Base-by-base conservation (phyloP, 768 basidiomycete genomes). In the Boletus barrowsii region DNA sequence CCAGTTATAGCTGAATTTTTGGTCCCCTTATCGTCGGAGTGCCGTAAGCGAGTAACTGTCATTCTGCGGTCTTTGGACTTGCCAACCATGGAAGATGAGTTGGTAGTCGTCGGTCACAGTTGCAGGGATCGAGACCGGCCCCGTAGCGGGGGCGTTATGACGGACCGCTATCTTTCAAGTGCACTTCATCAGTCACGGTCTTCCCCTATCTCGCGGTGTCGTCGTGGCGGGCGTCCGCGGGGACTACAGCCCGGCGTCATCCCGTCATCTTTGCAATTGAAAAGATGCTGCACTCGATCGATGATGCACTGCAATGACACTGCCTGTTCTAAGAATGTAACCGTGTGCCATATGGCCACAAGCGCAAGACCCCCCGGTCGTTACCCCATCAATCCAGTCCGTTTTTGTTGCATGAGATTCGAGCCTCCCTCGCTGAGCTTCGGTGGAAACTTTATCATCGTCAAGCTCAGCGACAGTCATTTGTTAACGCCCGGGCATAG, bases 381-480 rank as follows among this genome's bases (percentile, higher is more conserved):
- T 42, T 51, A 42, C 37, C 40, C 29, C 30, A 46, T 26, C 41
- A 42, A 55, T 44, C 41, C 11, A 17, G 47, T 20, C 37, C 37
- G 40, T 60, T 49, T 24, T 49, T 18, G 24, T 20, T 36, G 11
- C 35, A 48, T 33, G 11, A 43, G 40, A 42, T 14, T 35, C 13
- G 17, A 18, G 13, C 39, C 18, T 32, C 20, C 32, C 32, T 36
- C 35, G 33, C 29, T 33, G 32, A 10, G 15, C 50, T 58, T 49
- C n/a, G 37, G 36, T 32, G 48, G 51, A 56, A 64, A 56, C 55
- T 18, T 20, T 46, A 62, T 58, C 47, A 52, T 24, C 48, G 18
- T 42, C 51, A 30, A 53, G 47, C 51, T 55, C 60, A 62, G 57
- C 51, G 49, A 47, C 55, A 44, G 62, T 48, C 52, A 52, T 37